Base-by-base conservation (phyloP, 2,329 filamentous ascomycete species). In the Xylaria sp. region DNA sequence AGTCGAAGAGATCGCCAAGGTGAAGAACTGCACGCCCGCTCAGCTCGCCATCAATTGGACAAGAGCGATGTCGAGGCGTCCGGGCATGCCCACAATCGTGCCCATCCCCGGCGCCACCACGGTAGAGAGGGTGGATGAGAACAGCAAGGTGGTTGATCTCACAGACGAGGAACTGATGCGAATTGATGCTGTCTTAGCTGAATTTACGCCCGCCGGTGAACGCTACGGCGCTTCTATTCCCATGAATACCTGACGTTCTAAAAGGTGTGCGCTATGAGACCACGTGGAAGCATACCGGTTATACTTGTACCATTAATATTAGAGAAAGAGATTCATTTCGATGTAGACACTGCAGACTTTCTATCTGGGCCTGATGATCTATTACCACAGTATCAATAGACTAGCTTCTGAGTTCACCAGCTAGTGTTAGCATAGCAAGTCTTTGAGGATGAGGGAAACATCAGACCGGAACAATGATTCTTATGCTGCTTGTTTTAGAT, bases 31-130 rank as follows among this genome's bases (percentile, higher is more conserved):
- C 75, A 91, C 88, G 0, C 77, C 87, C 1, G 85, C 85, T 1
- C 91, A 93, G 80, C 82, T 93, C 25, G 90, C 90, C n/a, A 82
- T 94, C 63, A 86, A 84, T 56, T 94, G 91, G 90, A 80, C 88
- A 1, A 74, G 83, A 52, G 80, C 83, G 1, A 80, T 89, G 41
- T 85, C 83, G 41, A 81, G 79, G 61, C 82, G 81, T 41, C 82
- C 85, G 6, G 87, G 86, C 32, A 84, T 87, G 83, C 86, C 86
- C 32, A 78, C 75, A 12, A 86, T 92, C 69, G 86, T 92, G 58
- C 89, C 90, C 2, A 91, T 92, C 68, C 90, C 90, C 0, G 90
- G 90, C 2, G 86, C 90, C 10, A 88, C 87, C 0, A 88, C 83
- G 6, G 81, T 80, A 9, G 83, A 80, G 41, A 82, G 89, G 20